Percentiles rank a stretch among this genome's conserved stretches.
These are phyloP conservation scores for Kalanchoe fedtschenkoi DNA, from an alignment of 164 flowering plant genomes.

Conservation along the genomic window DNA sequence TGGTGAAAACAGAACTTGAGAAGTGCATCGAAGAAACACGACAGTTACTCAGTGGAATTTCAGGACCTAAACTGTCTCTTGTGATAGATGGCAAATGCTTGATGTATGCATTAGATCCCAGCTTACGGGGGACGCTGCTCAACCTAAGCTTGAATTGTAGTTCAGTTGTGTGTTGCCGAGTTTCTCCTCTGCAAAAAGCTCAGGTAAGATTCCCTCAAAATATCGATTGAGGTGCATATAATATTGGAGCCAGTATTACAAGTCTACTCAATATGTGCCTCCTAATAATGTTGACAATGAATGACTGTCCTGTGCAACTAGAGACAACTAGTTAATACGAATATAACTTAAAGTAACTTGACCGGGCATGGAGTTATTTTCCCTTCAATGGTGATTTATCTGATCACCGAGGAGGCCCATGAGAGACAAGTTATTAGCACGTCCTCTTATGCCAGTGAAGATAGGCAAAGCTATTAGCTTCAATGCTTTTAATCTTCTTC, in stretches of 20 bases:
- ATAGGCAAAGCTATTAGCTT: too few species aligned
- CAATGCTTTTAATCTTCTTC: too few species aligned
- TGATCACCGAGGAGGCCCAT: too few species aligned
- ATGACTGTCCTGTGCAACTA: too few species aligned
- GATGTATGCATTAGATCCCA: conserved; percentile 91
- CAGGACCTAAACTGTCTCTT: conserved; percentile 71
- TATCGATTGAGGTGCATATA: background rate
- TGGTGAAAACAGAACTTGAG: conserved; percentile 54
- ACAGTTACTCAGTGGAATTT: conserved; percentile 22
- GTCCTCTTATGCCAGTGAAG: too few species aligned
- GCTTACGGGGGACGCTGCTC: conserved; percentile 61
- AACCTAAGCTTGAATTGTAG: conserved; percentile 78
- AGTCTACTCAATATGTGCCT: background rate
- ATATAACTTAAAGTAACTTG: too few species aligned
- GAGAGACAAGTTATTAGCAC: too few species aligned
- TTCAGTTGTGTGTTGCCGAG: conserved; percentile 97
- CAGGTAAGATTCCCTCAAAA: conserved; percentile 41
- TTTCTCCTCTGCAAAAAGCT: conserved; percentile 95
- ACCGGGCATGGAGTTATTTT: too few species aligned
- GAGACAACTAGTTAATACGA: too few species aligned
- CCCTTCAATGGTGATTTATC: too few species aligned
- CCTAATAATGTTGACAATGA: too few species aligned
- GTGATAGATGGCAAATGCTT: conserved; percentile 97
- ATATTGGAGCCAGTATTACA: background rate
- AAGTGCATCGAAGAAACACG: conserved; percentile 72